phyloP scores from a whole-genome alignment of 2,329 filamentous ascomycete genomes.

The Diaporthe vexans region DNA sequence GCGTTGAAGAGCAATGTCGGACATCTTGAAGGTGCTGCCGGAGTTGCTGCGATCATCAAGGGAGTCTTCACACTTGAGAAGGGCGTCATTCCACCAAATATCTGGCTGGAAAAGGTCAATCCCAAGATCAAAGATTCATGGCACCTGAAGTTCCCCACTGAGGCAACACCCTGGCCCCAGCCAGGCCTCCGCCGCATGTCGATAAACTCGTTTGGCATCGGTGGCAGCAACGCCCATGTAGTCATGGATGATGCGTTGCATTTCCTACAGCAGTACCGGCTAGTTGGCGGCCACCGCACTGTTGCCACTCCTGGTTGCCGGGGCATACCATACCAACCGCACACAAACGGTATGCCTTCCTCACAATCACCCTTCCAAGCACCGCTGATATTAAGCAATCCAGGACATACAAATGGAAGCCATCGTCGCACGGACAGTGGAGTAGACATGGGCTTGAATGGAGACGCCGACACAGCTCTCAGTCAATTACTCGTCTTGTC shows the following conservation, averaged over 20 bases:
- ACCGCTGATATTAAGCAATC: not conserved
- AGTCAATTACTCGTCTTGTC: constrained; percentile 36
- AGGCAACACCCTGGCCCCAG: constrained; percentile 41
- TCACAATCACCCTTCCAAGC: not conserved
- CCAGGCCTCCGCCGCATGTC: constrained; percentile 45
- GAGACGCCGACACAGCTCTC: not conserved
- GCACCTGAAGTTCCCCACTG: constrained; percentile 42
- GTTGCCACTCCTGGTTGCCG: constrained; percentile 36
- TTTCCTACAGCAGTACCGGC: constrained; percentile 33
- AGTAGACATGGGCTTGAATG: constrained; percentile 10
- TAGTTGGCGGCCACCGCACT: constrained; percentile 31
- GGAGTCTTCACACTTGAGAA: constrained; percentile 45
- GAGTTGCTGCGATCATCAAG: constrained; percentile 47
- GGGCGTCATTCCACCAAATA: constrained; percentile 46
- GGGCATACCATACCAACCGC: not conserved
- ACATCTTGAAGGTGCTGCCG: constrained; percentile 46
- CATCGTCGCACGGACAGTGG: constrained; percentile 29
- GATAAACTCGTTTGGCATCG: constrained; percentile 51
- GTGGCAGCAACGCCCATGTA: constrained; percentile 50
- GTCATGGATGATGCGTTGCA: constrained; percentile 37
- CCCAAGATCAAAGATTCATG: constrained; percentile 44
- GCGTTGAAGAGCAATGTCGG: constrained; percentile 49
- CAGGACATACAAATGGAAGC: not conserved
- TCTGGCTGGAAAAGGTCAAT: constrained; percentile 44
- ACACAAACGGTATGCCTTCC: constrained; percentile 1